Evolutionary conservation across 139 green algal genomes (phyloP), one percentile per base, ranked within the genome.

Genomic region (Spirogloea muscicola): DNA sequence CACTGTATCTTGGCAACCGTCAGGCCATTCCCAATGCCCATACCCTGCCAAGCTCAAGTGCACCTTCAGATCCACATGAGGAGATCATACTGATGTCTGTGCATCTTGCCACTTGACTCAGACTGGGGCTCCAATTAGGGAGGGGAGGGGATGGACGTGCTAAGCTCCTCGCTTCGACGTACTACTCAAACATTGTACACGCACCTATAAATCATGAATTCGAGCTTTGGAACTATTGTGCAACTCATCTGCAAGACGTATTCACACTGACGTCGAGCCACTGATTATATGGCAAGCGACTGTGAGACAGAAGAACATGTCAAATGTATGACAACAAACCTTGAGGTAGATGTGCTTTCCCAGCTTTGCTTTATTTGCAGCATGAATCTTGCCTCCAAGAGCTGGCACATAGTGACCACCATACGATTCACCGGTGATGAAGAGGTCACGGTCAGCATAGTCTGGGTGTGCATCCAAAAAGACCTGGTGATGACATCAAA

Each of bases 11-110:
- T 70, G 5, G 94, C 93, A n/a, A 92, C 58, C 0, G 93, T 98
- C 55, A 98, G 77, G 9, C 94, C 94, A 76, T 98, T 97, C 65
- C 93, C 91, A 39, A 97, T 91, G 1, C 90, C 89, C 31, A 96
- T 63, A 3, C 89, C 86, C 51, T 79, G 60, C 3, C 1, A 21
- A 68, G 31, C n/a, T n/a, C n/a, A n/a, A n/a, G n/a, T n/a, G n/a
- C n/a, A n/a, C n/a, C n/a, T n/a, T n/a, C n/a, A n/a, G n/a, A n/a
- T n/a, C n/a, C n/a, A n/a, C n/a, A n/a, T n/a, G n/a, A n/a, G n/a
- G n/a, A n/a, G n/a, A n/a, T n/a, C n/a, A n/a, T n/a, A n/a, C n/a
- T n/a, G n/a, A n/a, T n/a, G n/a, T n/a, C n/a, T n/a, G n/a, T n/a
- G n/a, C n/a, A n/a, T n/a, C n/a, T n/a, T n/a, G n/a, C n/a, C n/a